A percentile compares a stretch with the other conserved stretches of the same genome.
Conservation (phyloP, 345 rosid genomes). For the Diplotaxis tenuifolia region DNA sequence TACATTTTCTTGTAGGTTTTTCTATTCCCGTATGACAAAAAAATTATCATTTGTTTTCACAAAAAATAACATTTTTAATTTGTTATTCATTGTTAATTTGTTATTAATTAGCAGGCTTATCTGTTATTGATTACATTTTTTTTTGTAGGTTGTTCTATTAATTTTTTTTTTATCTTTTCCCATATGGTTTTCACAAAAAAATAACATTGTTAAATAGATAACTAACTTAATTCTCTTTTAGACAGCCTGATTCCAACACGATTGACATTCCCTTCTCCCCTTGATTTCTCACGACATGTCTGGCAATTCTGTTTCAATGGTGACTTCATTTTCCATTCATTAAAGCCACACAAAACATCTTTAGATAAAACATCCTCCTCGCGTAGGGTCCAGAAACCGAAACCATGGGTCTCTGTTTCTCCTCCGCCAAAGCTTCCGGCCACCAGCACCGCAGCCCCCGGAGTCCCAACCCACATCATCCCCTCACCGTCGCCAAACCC, state of each 20-base stretch:
- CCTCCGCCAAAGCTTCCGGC: slow-evolving; percentile 65
- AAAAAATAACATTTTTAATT: too few relatives aligned
- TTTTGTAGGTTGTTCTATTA: too few relatives aligned
- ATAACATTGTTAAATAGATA: neutral
- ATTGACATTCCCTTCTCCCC: neutral
- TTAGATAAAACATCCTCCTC: slow-evolving; percentile 6
- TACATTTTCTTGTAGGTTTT: too few relatives aligned
- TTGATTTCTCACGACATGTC: slow-evolving; percentile 14
- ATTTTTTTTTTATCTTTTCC: too few relatives aligned
- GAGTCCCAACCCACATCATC: slow-evolving; percentile 14
- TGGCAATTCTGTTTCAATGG: slow-evolving; percentile 31
- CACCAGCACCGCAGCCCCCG: slow-evolving; percentile 43
- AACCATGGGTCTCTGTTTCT: slow-evolving; percentile 69
- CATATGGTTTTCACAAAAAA: too few relatives aligned
- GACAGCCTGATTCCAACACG: neutral
- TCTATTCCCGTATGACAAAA: too few relatives aligned
- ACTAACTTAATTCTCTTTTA: neutral
- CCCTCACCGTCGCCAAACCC: slow-evolving; percentile 26
- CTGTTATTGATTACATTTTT: too few relatives aligned
- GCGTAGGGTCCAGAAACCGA: slow-evolving; percentile 28
- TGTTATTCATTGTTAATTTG: too few relatives aligned
- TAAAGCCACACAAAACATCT: slow-evolving; percentile 12
- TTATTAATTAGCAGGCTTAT: too few relatives aligned
- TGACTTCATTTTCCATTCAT: slow-evolving; percentile 22
- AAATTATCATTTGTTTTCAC: too few relatives aligned